These are phyloP conservation scores for Barnettozyma hawaiiensis DNA, from an alignment of 1,139 yeast genomes.

Conservation along the genomic window DNA sequence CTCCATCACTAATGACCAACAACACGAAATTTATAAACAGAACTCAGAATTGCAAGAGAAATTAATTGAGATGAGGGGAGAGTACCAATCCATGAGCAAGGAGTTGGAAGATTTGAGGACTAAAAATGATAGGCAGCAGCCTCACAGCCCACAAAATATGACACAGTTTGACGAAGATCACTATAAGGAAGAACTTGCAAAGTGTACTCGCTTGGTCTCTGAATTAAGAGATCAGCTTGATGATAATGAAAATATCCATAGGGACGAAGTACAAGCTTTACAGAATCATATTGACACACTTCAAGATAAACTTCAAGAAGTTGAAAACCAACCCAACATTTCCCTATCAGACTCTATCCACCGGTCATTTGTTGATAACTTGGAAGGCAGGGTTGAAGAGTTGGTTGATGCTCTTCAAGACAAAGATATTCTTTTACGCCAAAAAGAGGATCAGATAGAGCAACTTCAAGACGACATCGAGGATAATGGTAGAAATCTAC, in stretches of 20 bases:
- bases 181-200: slow-evolving; percentile 17
- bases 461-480: slow-evolving; percentile 10
- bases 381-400: slow-evolving; percentile 4
- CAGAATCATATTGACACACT: slow-evolving; percentile 17
- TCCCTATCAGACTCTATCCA: neutral
- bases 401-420: neutral
- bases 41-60: slow-evolving; percentile 26
- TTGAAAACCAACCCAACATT: neutral
- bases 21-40: slow-evolving; percentile 23
- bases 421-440: neutral
- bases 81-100: slow-evolving; percentile 17
- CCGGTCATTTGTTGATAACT: slow-evolving; percentile 8
- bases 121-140: neutral
- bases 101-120: slow-evolving; percentile 13
- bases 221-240: slow-evolving; percentile 7
- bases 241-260: slow-evolving; percentile 14
- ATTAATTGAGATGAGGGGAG: slow-evolving; percentile 21
- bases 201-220: slow-evolving; percentile 14
- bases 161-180: slow-evolving; percentile 4
- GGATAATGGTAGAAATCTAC: slow-evolving; percentile 17
- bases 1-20: slow-evolving; percentile 24
- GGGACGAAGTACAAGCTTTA: slow-evolving; percentile 13
- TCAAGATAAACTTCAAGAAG: slow-evolving; percentile 15
- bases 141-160: neutral
- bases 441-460: slow-evolving; percentile 9